A percentile compares a stretch with the other conserved stretches of the same genome.
Conservation (phyloP, 257 asterid species). For the Lavandula angustifolia region DNA sequence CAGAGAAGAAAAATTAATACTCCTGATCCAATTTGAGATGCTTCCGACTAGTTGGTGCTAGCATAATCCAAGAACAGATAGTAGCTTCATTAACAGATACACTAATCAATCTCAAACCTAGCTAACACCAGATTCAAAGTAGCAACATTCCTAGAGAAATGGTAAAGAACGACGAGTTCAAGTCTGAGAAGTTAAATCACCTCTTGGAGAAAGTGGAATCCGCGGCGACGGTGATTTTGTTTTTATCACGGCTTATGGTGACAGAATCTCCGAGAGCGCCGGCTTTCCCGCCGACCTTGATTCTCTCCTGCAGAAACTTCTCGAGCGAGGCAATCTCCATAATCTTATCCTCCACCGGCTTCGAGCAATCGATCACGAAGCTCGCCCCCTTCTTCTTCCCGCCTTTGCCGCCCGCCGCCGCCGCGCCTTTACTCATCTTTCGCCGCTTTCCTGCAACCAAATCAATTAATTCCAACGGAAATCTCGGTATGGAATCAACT, state of each 20-base stretch:
- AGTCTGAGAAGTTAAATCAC: conserved; percentile 26
- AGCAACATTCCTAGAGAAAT: too few species aligned
- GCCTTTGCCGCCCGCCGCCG: conserved; percentile 52
- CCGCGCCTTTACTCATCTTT: conserved; percentile 64
- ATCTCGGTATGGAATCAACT: background rate
- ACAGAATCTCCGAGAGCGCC: conserved; percentile 68
- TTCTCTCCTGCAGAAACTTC: conserved; percentile 66
- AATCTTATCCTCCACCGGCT: conserved; percentile 68
- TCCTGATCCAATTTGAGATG: background rate
- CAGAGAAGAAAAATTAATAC: background rate
- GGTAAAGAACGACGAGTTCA: background rate
- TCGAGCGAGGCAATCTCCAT: conserved; percentile 68
- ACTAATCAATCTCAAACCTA: conserved; percentile 9
- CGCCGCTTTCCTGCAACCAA: conserved; percentile 36
- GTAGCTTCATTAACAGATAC: background rate
- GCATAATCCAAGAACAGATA: conserved; percentile 5
- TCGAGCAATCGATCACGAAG: conserved; percentile 55
- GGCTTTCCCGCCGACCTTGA: conserved; percentile 69
- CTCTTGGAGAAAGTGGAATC: conserved; percentile 55
- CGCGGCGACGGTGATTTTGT: conserved; percentile 57
- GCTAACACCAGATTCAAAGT: too few species aligned
- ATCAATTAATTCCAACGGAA: conserved; percentile 25
- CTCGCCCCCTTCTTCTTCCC: conserved; percentile 70
- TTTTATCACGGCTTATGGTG: conserved; percentile 53
- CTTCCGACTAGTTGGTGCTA: background rate